Evolutionary conservation across 2,329 filamentous ascomycete genomes (phyloP), one percentile per base, ranked within the genome.

Genomic region (Lasiodiplodia theobromae): DNA sequence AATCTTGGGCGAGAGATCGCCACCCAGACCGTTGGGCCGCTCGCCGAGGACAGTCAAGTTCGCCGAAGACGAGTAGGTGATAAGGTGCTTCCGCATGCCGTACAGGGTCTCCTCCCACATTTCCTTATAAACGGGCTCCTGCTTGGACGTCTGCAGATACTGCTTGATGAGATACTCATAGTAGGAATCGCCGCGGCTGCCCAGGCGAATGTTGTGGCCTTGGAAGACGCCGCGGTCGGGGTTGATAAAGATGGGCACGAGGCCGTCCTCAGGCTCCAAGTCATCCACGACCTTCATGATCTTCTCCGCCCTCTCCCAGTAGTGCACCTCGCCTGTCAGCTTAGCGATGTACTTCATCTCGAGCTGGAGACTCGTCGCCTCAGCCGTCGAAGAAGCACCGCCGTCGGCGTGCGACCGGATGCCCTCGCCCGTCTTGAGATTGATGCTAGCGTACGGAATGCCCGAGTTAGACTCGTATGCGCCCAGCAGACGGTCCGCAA

Each of bases 121-220:
- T 16, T 96, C 92, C 72, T 90, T 85, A 80, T 99, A 99, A 18
- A 98, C 82, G 0, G 89, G 85, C 78, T 99, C 95, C 75, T 94
- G 86, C 77, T 92, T 89, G 68, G 92, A 92, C 14, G 96, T 99
- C 80, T 99, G 96, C 23, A 97, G 86, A 77, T 97, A 98, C 79
- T 99, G 96, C 83, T 99, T 99, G 84, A 98, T 96, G 63, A 99
- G 88, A 79, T 99, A 99, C 82, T 99, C 93, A 81, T 99, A 99
- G 82, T 98, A 99, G 58, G 94, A 97, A 82, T 99, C 96, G 56
- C 96, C 96, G 70, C 96, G 89, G 78, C 93, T 97, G 49, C 96
- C 96, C 25, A 98, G 86, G 21, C 96, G 92, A 75, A 99, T 95
- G 76, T 97, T 97, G 23, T 89, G 82, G 23, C 93, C 93, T 63